A percentile compares a stretch with the other conserved stretches of the same genome.
phyloP scores from a whole-genome alignment of 257 asterid species.

The Ehretia macrophylla region DNA sequence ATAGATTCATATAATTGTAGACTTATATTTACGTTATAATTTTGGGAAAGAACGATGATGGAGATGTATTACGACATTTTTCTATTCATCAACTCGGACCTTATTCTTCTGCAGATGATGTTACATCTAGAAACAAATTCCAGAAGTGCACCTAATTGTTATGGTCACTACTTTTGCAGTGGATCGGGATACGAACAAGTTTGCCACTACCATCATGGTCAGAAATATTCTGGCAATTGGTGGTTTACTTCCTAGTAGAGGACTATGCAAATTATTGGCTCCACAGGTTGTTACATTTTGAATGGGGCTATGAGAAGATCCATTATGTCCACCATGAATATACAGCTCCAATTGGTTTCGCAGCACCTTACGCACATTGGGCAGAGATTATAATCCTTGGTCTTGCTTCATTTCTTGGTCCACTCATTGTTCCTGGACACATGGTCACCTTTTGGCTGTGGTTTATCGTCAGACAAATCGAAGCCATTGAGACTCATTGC shows the following conservation, averaged over 20 bases:
- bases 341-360: conserved; percentile 64
- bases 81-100: too few species aligned
- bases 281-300: conserved; percentile 53
- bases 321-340: conserved; percentile 76
- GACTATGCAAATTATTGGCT: conserved; percentile 77
- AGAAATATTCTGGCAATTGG: conserved; percentile 50
- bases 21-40: too few species aligned
- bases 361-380: conserved; percentile 80
- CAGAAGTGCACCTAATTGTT: too few species aligned
- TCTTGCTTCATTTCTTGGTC: conserved; percentile 66
- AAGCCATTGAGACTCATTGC: conserved; percentile 67
- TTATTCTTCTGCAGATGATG: too few species aligned
- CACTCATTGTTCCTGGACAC: conserved; percentile 57
- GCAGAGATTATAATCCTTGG: conserved; percentile 67
- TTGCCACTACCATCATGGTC: conserved; percentile 56
- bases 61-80: too few species aligned
- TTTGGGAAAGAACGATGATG: too few species aligned
- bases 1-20: too few species aligned
- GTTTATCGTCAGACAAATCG: conserved; percentile 58
- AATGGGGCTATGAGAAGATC: conserved; percentile 66
- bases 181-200: conserved; percentile 63
- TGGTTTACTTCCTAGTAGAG: conserved; percentile 57
- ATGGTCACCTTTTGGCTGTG: conserved; percentile 75
- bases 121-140: too few species aligned
- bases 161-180: too few species aligned